Percentiles rank a stretch among this genome's conserved stretches.
These are phyloP conservation scores for Chytriomyces hyalinus DNA, from an alignment of 192 early-diverging fungal species.

Conservation along the genomic window DNA sequence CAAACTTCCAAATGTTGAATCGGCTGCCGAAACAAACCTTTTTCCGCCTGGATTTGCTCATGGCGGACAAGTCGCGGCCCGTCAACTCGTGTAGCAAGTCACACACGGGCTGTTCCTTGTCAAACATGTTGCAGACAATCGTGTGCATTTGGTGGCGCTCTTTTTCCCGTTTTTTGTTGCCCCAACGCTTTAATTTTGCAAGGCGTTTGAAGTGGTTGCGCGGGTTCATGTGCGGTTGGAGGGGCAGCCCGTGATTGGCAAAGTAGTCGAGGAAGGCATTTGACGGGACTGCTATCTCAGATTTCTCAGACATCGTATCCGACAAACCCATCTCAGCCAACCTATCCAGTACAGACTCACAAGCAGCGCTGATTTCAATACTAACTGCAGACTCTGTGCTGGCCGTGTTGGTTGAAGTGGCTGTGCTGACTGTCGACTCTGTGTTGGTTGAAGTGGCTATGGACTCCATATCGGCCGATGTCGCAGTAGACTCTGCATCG, in stretches of 20 bases:
- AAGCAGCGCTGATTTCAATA: neutral
- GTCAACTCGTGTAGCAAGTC: neutral
- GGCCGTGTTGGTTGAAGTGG: neutral
- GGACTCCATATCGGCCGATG: too few relatives aligned
- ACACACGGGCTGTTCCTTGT: neutral
- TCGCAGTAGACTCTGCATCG: too few relatives aligned
- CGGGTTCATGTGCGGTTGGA: neutral
- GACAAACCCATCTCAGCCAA: neutral
- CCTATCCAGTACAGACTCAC: neutral
- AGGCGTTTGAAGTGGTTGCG: neutral
- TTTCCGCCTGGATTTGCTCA: neutral
- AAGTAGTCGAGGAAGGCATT: neutral
- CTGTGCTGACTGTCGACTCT: neutral
- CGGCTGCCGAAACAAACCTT: neutral
- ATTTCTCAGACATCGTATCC: neutral
- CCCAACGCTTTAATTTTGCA: neutral
- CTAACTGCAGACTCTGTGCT: neutral
- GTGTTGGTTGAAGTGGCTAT: too few relatives aligned
- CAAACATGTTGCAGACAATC: neutral
- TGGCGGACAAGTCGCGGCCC: neutral
- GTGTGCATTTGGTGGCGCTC: neutral
- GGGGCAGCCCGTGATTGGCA: neutral
- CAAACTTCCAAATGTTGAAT: constrained; percentile 2
- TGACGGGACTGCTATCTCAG: neutral
- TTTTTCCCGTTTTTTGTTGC: neutral